Evolutionary conservation across 257 asterid species (phyloP).

Genomic region (Penstemon newberryi): DNA sequence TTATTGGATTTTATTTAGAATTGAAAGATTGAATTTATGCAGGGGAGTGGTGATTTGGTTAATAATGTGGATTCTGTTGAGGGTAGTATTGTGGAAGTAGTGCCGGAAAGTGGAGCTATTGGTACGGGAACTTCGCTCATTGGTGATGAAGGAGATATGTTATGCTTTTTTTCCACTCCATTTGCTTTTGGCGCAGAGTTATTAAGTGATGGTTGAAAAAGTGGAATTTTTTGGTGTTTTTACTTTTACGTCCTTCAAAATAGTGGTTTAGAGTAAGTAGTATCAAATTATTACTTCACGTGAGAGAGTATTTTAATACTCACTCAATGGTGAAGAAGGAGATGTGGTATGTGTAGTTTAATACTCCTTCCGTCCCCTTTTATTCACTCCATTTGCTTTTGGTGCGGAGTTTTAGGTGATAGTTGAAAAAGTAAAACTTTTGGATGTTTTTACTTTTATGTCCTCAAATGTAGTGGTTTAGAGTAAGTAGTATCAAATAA

Average conservation of each 20-base stretch:
- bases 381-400: too few relatives aligned
- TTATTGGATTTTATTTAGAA: neutral
- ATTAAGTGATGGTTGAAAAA: neutral
- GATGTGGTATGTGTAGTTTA: neutral
- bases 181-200: neutral
- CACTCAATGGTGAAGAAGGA: too few relatives aligned
- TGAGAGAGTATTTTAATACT: neutral
- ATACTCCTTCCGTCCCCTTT: too few relatives aligned
- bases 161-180: neutral
- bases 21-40: slow-evolving; percentile 21
- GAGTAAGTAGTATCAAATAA: neutral
- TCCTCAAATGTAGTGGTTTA: neutral
- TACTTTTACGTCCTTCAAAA: neutral
- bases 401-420: neutral
- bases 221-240: neutral
- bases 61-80: slow-evolving; percentile 21
- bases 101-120: slow-evolving; percentile 21
- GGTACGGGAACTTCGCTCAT: slow-evolving; percentile 8
- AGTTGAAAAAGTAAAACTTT: neutral
- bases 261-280: neutral
- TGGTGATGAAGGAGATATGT: slow-evolving; percentile 33
- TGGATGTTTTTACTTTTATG: neutral
- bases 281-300: too few relatives aligned
- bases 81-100: slow-evolving; percentile 19
- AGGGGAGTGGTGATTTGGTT: slow-evolving; percentile 33